A percentile compares a stretch with the other conserved stretches of the same genome.
Evolutionary conservation across 208 protist genomes (phyloP).

Genomic region (Trypanosoma theileri): DNA sequence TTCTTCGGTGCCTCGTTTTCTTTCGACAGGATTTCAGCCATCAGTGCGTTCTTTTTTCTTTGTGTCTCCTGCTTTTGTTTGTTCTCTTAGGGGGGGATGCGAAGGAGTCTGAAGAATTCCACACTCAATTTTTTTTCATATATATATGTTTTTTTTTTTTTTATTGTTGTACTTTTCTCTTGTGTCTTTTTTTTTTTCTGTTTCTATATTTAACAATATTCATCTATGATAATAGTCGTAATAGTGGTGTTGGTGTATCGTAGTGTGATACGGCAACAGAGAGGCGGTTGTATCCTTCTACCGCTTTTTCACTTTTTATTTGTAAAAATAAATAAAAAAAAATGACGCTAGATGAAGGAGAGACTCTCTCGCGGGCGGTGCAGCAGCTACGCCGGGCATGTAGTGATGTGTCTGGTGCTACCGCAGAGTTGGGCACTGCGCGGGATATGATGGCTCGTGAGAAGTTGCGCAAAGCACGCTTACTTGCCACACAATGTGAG

Average conservation of each 20-base stretch:
- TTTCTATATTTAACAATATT: background rate
- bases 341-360: constrained; percentile 65
- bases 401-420: constrained; percentile 47
- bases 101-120: no score
- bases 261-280: no score
- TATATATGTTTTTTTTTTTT: background rate
- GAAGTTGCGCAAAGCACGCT: constrained; percentile 44
- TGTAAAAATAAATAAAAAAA: background rate
- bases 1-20: constrained; percentile 1
- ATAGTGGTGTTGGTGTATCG: no score
- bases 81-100: no score
- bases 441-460: constrained; percentile 62
- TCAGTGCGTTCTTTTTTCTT: background rate
- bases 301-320: no score
- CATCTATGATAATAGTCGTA: background rate
- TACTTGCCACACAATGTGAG: constrained; percentile 53
- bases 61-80: background rate
- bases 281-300: no score
- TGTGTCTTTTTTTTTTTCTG: background rate
- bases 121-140: background rate
- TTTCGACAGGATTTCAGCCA: background rate
- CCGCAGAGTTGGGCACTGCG: constrained; percentile 51
- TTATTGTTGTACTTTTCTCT: background rate
- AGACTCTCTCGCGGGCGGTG: constrained; percentile 47
- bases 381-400: constrained; percentile 58